Conservation (phyloP, 2,329 filamentous ascomycete genomes). For the Calonectria hawksworthii region DNA sequence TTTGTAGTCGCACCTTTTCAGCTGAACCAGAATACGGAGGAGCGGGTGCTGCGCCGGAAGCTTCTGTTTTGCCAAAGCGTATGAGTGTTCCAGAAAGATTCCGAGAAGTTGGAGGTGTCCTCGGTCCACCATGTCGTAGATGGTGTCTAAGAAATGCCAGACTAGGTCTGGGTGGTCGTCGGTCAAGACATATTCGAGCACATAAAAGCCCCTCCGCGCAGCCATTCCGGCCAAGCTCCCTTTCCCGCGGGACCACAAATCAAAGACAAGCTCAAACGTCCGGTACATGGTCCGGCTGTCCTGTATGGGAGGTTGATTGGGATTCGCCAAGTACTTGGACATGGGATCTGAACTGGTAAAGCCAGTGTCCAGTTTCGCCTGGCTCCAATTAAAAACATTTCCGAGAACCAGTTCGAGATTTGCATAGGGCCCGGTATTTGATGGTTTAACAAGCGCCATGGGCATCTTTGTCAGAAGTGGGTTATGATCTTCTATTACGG, state of each 20-base stretch:
- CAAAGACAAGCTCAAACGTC: slow-evolving; percentile 55
- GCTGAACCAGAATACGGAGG: slow-evolving; percentile 49
- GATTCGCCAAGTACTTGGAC: slow-evolving; percentile 52
- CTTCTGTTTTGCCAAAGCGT: slow-evolving; percentile 44
- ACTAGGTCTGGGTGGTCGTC: slow-evolving; percentile 55
- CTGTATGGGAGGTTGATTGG: slow-evolving; percentile 53
- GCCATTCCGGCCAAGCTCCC: slow-evolving; percentile 54
- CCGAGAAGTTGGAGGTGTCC: slow-evolving; percentile 52
- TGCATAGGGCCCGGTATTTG: slow-evolving; percentile 44
- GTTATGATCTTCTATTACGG: slow-evolving; percentile 26
- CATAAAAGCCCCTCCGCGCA: slow-evolving; percentile 52
- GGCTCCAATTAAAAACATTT: slow-evolving; percentile 52
- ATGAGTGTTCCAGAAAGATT: slow-evolving; percentile 53
- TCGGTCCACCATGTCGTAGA: slow-evolving; percentile 54
- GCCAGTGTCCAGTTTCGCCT: slow-evolving; percentile 51
- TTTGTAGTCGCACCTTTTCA: slow-evolving; percentile 49
- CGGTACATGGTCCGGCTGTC: slow-evolving; percentile 57
- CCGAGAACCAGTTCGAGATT: slow-evolving; percentile 52
- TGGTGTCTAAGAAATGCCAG: slow-evolving; percentile 56
- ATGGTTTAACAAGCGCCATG: slow-evolving; percentile 40
- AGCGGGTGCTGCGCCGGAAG: slow-evolving; percentile 52
- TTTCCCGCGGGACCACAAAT: slow-evolving; percentile 53
- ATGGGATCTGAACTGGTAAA: slow-evolving; percentile 50
- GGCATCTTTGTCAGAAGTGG: slow-evolving; percentile 27
- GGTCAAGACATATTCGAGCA: slow-evolving; percentile 53